Evolutionary conservation across 2,329 filamentous ascomycete species (phyloP).

Genomic region (Berkeleyomyces rouxiae): DNA sequence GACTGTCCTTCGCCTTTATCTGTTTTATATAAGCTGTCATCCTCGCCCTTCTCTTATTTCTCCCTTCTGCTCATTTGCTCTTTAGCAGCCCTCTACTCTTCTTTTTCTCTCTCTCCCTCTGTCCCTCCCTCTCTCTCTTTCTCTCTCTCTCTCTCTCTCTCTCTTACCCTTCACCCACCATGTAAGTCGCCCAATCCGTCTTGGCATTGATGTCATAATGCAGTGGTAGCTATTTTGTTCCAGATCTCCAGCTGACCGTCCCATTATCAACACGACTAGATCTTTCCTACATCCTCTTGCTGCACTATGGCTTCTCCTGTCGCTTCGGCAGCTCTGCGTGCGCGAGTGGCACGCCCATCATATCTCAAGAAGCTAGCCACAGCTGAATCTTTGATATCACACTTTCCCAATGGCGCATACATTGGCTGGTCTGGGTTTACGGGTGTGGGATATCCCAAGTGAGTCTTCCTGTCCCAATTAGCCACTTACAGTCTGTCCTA

Average conservation of each 20-base stretch:
- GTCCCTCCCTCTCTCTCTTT: neutral
- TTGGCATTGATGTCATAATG: neutral
- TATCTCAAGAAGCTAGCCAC: slow-evolving; percentile 66
- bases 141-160: neutral
- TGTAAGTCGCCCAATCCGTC: neutral
- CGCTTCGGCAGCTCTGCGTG: slow-evolving; percentile 58
- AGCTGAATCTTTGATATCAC: slow-evolving; percentile 60
- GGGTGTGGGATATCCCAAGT: slow-evolving; percentile 76
- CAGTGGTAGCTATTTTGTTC: neutral
- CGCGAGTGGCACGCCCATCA: slow-evolving; percentile 57
- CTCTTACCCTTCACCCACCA: neutral
- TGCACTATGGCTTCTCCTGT: slow-evolving; percentile 30
- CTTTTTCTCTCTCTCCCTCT: slow-evolving; percentile 1
- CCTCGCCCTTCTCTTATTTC: slow-evolving; percentile 12
- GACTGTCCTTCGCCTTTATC: neutral
- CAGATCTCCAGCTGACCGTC: neutral
- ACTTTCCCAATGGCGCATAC: slow-evolving; percentile 74
- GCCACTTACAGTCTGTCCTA: neutral
- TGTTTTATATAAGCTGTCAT: neutral
- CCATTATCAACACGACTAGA: slow-evolving; percentile 11
- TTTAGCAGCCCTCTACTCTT: slow-evolving; percentile 6
- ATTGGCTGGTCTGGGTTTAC: slow-evolving; percentile 88
- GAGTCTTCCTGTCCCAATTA: slow-evolving; percentile 9
- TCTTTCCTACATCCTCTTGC: neutral
- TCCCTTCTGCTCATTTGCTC: neutral